phyloP scores from a whole-genome alignment of 2,329 filamentous ascomycete species.

The Xylaria hypoxylon region DNA sequence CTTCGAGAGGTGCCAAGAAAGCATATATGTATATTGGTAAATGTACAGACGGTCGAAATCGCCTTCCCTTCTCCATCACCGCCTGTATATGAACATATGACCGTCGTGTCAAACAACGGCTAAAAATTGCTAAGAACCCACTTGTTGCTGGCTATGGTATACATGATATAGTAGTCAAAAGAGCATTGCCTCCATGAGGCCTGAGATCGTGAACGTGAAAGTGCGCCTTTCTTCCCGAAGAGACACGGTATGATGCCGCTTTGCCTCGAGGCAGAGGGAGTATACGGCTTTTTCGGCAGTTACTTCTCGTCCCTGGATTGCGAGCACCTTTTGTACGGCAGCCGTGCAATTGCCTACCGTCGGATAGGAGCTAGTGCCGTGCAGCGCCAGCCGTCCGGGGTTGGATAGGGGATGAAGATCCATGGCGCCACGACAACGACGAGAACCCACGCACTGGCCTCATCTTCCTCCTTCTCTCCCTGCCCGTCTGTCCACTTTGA shows the following conservation, averaged over 20 bases:
- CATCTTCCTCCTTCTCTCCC: not conserved
- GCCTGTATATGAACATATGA: not conserved
- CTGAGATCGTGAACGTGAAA: not conserved
- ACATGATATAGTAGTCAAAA: slow-evolving; percentile 14
- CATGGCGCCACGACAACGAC: slow-evolving; percentile 5
- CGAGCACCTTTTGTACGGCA: not conserved
- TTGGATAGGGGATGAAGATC: not conserved
- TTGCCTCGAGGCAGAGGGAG: not conserved
- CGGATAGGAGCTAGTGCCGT: not conserved
- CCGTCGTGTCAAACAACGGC: slow-evolving; percentile 3
- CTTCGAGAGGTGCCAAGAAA: not conserved
- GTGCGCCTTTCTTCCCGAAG: not conserved
- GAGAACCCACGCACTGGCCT: slow-evolving; percentile 2
- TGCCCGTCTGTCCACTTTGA: not conserved
- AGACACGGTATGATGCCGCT: not conserved
- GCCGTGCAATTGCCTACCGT: not conserved
- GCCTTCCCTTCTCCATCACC: not conserved
- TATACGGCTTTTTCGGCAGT: not conserved
- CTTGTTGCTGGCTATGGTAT: slow-evolving; percentile 3
- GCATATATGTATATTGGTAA: slow-evolving; percentile 5
- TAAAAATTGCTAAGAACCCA: not conserved
- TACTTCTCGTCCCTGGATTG: not conserved
- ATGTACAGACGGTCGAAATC: not conserved
- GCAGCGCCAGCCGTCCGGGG: not conserved
- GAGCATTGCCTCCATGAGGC: not conserved